phyloP scores from a whole-genome alignment of 371 early-diverging fungal species.

The Circinella minor region DNA sequence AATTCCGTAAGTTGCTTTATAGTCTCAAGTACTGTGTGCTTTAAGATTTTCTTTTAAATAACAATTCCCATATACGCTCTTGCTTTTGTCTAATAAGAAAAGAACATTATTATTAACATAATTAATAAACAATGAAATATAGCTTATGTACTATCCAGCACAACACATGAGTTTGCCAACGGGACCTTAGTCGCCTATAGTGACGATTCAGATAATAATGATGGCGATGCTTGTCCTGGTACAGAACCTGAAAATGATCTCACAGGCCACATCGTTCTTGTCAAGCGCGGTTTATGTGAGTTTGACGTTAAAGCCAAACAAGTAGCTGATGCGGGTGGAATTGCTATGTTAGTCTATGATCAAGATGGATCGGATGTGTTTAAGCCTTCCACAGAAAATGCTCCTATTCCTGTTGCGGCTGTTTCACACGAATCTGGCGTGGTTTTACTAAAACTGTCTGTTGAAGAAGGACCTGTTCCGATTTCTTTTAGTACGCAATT shows the following conservation, averaged over 20 bases:
- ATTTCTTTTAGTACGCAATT: slow-evolving; percentile 11
- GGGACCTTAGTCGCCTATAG: slow-evolving; percentile 36
- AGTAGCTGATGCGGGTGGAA: slow-evolving; percentile 46
- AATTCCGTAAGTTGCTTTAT: slow-evolving; percentile 24
- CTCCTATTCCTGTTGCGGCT: slow-evolving; percentile 42
- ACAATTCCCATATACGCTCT: no score
- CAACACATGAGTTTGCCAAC: slow-evolving; percentile 26
- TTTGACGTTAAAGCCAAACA: slow-evolving; percentile 61
- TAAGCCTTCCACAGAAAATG: slow-evolving; percentile 9
- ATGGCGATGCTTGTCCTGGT: slow-evolving; percentile 32
- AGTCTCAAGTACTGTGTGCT: no score
- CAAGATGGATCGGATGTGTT: slow-evolving; percentile 21
- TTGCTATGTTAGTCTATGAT: slow-evolving; percentile 60
- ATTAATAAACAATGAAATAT: neutral
- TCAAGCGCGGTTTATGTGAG: slow-evolving; percentile 64
- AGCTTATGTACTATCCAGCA: slow-evolving; percentile 36
- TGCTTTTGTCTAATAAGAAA: neutral
- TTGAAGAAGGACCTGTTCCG: neutral
- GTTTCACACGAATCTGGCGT: slow-evolving; percentile 32
- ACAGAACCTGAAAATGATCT: slow-evolving; percentile 25
- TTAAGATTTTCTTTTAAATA: no score
- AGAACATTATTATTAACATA: neutral
- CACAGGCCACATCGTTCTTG: slow-evolving; percentile 46
- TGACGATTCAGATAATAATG: slow-evolving; percentile 1
- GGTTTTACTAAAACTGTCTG: slow-evolving; percentile 1